Evolutionary conservation across 768 basidiomycete species (phyloP).

Genomic region (Naganishia friedmannii): DNA sequence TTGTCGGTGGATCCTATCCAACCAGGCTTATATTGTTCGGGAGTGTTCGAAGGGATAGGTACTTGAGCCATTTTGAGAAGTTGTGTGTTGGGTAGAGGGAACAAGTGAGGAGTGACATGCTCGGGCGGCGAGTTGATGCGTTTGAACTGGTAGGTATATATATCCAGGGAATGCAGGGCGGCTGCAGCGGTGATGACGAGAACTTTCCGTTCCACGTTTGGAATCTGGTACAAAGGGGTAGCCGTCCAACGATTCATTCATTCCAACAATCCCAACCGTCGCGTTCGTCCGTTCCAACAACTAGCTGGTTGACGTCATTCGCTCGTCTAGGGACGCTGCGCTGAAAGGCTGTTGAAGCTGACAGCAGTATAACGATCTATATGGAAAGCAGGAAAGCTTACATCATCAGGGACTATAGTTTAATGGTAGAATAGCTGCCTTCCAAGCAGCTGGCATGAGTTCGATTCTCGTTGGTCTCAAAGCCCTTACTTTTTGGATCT

Average conservation of each 20-base stretch:
- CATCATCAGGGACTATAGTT: constrained; percentile 7
- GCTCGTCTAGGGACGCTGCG: not conserved
- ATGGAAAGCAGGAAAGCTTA: not conserved
- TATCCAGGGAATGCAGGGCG: not conserved
- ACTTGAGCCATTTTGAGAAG: constrained; percentile 25
- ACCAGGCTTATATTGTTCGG: constrained; percentile 47
- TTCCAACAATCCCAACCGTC: too few species aligned
- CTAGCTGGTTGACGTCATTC: not conserved
- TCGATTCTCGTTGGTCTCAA: constrained; percentile 20
- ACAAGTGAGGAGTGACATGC: too few species aligned
- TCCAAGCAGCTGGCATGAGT: constrained; percentile 25
- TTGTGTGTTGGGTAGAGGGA: constrained; percentile 8
- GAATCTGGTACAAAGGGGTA: too few species aligned
- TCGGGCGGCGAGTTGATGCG: too few species aligned
- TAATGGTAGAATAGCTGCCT: constrained; percentile 26
- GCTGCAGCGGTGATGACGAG: not conserved
- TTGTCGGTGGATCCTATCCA: constrained; percentile 39
- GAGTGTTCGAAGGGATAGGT: constrained; percentile 41
- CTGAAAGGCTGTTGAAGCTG: too few species aligned
- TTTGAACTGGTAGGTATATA: not conserved
- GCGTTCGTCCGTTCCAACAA: too few species aligned
- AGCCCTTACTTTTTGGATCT: not conserved
- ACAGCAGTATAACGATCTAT: too few species aligned
- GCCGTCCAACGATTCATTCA: too few species aligned
- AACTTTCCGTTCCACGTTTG: not conserved